Evolutionary conservation across 2,329 filamentous ascomycete genomes (phyloP), one percentile per base, ranked within the genome.

Genomic region (Cordyceps sp.): DNA sequence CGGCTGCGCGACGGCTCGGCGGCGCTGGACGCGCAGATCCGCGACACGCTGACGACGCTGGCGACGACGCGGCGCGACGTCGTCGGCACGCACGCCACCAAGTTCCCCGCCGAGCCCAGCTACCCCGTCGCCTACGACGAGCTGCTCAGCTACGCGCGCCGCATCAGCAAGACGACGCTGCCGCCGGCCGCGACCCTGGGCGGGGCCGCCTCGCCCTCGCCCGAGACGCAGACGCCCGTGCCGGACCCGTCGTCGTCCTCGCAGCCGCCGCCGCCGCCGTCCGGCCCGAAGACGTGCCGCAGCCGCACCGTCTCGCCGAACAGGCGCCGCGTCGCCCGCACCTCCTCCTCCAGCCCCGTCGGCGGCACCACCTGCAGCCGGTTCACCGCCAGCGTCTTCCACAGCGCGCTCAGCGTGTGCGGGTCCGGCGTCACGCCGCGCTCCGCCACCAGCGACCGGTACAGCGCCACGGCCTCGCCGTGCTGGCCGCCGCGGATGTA

Each of bases 161-260:
- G 77, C 40, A 90, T 92, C 46, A 79, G 76, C 50, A 79, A 76
- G 49, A 84, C 77, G 40, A 88, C 83, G 1, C 65, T 84, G 10
- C 81, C 83, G 0, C 76, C 76, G 0, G 70, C 70, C 1, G 58
- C 59, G 29, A 58, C 61, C 30, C 52, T 60, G 10, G 62, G 64
- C 15, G 44, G n/a, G n/a, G n/a, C 21, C 13, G 32, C 10, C 12
- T 12, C 26, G 9, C 19, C 50, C 2, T 39, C 45, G 4, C 46
- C 49, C 1, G 50, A 45, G 12, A 37, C 30, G 5, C 50, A 53
- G 30, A 54, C 50, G 0, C 52, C 53, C 4, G 36, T 39, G 7
- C 43, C 45, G 3, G 52, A 55, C 5, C 45, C 48, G 2, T 46
- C 51, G 32, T 35, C 44, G 2, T 16, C 15, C 15, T 16, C 10